phyloP scores from a whole-genome alignment of 1,139 yeast genomes.

The Suhomyces ambrosiae region DNA sequence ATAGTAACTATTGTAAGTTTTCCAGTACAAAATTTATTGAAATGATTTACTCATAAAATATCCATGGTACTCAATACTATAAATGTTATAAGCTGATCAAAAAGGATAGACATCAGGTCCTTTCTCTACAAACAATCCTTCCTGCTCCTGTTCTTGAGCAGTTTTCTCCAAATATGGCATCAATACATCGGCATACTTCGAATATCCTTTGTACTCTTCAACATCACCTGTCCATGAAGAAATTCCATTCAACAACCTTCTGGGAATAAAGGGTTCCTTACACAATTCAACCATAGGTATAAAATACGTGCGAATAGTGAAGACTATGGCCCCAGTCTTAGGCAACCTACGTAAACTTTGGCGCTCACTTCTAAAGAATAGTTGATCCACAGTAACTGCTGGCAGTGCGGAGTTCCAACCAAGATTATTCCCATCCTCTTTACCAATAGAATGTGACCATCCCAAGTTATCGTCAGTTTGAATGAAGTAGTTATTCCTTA shows the following conservation, averaged over 20 bases:
- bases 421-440: constrained; percentile 48
- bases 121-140: constrained; percentile 41
- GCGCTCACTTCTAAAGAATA: constrained; percentile 65
- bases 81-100: no score
- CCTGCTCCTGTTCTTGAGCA: constrained; percentile 53
- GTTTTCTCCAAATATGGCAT: constrained; percentile 55
- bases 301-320: constrained; percentile 67
- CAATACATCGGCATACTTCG: constrained; percentile 53
- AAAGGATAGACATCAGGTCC: constrained; percentile 49
- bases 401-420: constrained; percentile 62
- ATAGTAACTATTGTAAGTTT: constrained; percentile 1
- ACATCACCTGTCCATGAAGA: constrained; percentile 62
- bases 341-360: constrained; percentile 72
- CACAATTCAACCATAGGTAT: constrained; percentile 54
- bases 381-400: constrained; percentile 46
- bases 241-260: constrained; percentile 59
- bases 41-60: not conserved
- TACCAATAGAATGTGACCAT: constrained; percentile 66
- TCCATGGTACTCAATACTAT: no score
- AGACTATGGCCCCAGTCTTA: constrained; percentile 57
- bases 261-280: constrained; percentile 61
- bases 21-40: not conserved
- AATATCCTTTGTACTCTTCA: constrained; percentile 58
- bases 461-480: constrained; percentile 65
- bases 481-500: constrained; percentile 64